Conservation (phyloP, 208 protist species). For the Crithidia bombi region DNA sequence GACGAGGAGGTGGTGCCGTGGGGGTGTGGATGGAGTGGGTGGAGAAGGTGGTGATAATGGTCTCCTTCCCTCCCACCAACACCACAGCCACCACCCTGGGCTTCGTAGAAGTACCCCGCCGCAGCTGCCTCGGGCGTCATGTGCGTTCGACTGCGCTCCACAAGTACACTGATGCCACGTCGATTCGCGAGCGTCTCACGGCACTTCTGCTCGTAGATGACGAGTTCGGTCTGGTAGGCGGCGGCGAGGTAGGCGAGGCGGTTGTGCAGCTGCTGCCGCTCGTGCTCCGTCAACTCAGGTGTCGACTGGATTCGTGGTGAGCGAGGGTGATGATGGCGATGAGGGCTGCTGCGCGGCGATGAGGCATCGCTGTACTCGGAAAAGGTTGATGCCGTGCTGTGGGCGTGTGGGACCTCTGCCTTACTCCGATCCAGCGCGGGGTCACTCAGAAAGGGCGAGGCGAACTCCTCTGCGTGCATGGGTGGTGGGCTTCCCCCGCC, state of each 20-base stretch:
- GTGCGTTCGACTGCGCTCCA: conserved; percentile 11
- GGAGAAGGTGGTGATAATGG: not conserved
- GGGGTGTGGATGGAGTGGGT: not conserved
- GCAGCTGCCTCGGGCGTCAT: conserved; percentile 33
- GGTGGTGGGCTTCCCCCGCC: not conserved
- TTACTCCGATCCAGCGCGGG: not conserved
- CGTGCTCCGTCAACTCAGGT: not conserved
- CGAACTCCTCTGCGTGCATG: not conserved
- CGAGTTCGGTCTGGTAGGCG: conserved; percentile 30
- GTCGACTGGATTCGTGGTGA: not conserved
- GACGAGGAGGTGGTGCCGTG: not conserved
- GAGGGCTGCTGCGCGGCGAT: conserved; percentile 2
- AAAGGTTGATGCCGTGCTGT: conserved; percentile 9
- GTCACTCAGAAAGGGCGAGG: not conserved
- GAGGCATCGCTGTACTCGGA: conserved; percentile 17
- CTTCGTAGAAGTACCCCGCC: conserved; percentile 25
- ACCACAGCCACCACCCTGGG: not conserved
- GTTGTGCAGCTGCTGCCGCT: conserved; percentile 4
- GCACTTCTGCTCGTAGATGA: conserved; percentile 35
- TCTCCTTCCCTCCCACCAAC: not conserved
- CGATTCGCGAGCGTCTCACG: conserved; percentile 25
- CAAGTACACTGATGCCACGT: conserved; percentile 6
- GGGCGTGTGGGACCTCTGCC: not conserved
- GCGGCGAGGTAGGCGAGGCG: conserved; percentile 27
- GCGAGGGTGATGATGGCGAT: not conserved